Evolutionary conservation across 2,329 filamentous ascomycete genomes (phyloP), one percentile per base, ranked within the genome.

Genomic region (Fusarium anguioides): DNA sequence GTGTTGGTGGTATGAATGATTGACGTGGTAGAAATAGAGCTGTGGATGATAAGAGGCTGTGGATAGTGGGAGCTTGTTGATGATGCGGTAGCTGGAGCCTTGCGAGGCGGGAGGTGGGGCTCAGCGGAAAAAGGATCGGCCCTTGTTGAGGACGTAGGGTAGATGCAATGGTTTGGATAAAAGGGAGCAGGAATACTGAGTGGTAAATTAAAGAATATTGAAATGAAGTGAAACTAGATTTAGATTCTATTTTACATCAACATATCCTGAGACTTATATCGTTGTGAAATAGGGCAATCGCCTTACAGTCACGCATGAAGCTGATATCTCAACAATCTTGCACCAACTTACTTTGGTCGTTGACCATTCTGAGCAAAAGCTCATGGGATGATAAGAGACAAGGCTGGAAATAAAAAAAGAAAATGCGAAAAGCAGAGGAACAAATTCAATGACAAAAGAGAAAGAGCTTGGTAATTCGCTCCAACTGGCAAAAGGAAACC

Each of bases 1-100:
- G 36, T 8, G 15, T 5, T 42, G 14, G 47, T 1, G 18, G 23
- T 48, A 41, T 40, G 24, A 12, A 45, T 39, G 33, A 14, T 41
- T 36, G 40, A 41, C 18, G 10, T 35, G 45, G 35, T 17, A 18
- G 39, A 15, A 27, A 9, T 44, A 24, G 27, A 36, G 48, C 26
- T 33, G 23, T 31, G 20, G 27, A 5, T 47, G 40, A 18, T 31
- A 21, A 20, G 17, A 29, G 51, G 54, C 26, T 64, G 39, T 49
- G 48, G 64, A 11, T 8, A 33, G 31, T 6, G 29, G 29, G 31
- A 64, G 60, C 60, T 51, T 44, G 47, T 8, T 61, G 61, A 65
- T 64, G 61, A 66, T 57, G 65, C 66, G 20, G 64, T 68, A 60
- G 64, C 64, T 65, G 64, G 60, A 68, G 65, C 65, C 65, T 67